A percentile compares a stretch with the other conserved stretches of the same genome.
These are phyloP conservation scores for Cryphonectria nitschkei DNA, from an alignment of 2,329 filamentous ascomycete genomes.

Conservation along the genomic window DNA sequence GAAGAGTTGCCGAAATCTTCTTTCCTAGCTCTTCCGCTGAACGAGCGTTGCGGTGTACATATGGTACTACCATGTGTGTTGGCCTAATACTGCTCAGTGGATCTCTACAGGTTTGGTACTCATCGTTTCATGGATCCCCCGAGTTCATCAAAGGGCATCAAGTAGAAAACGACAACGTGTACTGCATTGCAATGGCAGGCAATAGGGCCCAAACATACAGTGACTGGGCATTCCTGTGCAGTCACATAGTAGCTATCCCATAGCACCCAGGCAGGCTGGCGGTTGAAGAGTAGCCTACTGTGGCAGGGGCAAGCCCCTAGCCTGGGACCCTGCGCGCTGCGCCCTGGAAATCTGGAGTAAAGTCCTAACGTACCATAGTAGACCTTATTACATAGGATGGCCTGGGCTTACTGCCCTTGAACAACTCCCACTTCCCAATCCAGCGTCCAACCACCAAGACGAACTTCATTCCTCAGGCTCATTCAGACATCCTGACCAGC, in stretches of 20 bases:
- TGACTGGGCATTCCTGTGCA: background rate
- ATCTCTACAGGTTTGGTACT: background rate
- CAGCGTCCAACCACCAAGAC: background rate
- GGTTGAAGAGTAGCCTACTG: background rate
- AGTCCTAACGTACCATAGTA: background rate
- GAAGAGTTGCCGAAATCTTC: background rate
- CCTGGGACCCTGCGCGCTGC: background rate
- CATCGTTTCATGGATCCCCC: background rate
- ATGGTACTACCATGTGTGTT: background rate
- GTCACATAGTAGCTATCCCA: too few species aligned
- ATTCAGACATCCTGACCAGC: background rate
- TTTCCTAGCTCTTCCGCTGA: background rate
- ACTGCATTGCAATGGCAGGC: background rate
- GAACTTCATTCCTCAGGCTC: background rate
- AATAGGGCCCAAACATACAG: background rate
- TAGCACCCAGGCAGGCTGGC: too few species aligned
- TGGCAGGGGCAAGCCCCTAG: background rate
- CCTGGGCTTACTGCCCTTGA: background rate
- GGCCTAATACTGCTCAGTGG: background rate
- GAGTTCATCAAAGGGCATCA: background rate
- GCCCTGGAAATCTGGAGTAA: slow-evolving; percentile 3
- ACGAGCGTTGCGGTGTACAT: background rate
- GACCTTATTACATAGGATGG: background rate
- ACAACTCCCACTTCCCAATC: background rate
- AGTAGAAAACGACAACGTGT: background rate